Percentiles rank a stretch among this genome's conserved stretches.
Evolutionary conservation across 2,329 filamentous ascomycete species (phyloP).

Genomic region (Colletotrichum aenigma): DNA sequence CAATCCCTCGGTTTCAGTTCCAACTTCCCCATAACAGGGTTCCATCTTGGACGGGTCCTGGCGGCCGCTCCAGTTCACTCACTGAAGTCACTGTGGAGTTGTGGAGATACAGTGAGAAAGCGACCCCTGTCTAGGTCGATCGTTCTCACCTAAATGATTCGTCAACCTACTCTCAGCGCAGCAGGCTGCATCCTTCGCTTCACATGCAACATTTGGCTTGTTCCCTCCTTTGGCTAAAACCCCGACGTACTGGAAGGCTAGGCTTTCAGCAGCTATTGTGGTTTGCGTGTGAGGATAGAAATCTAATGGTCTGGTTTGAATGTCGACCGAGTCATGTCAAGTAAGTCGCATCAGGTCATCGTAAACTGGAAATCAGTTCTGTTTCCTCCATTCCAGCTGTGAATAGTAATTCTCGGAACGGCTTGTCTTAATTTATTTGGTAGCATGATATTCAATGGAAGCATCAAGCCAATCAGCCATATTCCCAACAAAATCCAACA

Average conservation of each 20-base stretch:
- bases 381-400: too few species aligned
- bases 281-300: background rate
- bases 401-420: too few species aligned
- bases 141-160: background rate
- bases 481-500: too few species aligned
- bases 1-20: background rate
- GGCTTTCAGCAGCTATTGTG: background rate
- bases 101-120: background rate
- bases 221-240: background rate
- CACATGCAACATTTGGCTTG: background rate
- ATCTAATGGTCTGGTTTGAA: background rate
- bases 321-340: background rate
- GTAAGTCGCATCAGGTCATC: background rate
- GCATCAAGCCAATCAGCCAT: too few species aligned
- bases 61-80: background rate
- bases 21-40: background rate
- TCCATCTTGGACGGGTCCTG: background rate
- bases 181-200: background rate
- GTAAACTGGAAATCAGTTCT: too few species aligned
- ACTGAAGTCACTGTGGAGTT: background rate
- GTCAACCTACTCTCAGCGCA: background rate
- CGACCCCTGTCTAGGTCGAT: background rate
- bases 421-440: too few species aligned
- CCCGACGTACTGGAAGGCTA: background rate
- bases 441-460: too few species aligned